These are phyloP conservation scores for Pulicaria dysenterica DNA, from an alignment of 129 eudicot genomes.

Conservation along the genomic window DNA sequence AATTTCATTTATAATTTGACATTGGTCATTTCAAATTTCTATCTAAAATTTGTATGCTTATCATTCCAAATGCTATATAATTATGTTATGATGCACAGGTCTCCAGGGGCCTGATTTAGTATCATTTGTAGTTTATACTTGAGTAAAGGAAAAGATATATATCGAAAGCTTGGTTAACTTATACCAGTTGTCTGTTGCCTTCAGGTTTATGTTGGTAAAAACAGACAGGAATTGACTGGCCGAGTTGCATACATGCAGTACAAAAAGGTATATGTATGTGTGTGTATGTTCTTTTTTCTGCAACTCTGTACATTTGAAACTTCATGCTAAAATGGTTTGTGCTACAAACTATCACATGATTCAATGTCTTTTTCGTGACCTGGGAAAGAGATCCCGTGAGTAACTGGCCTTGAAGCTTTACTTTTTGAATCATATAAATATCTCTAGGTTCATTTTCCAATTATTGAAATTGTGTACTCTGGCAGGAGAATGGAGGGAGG, in stretches of 20 bases:
- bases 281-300: neutral
- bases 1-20: neutral
- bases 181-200: constrained; percentile 14
- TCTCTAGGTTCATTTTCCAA: neutral
- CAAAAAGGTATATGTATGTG: constrained; percentile 56
- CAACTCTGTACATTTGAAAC: neutral
- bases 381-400: too few species aligned
- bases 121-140: neutral
- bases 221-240: constrained; percentile 81
- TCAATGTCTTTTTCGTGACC: neutral
- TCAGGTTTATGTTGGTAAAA: constrained; percentile 75
- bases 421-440: too few species aligned
- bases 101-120: neutral
- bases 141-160: neutral
- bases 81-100: constrained; percentile 1
- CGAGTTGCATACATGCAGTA: constrained; percentile 70
- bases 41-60: neutral
- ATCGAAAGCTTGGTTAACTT: constrained; percentile 1
- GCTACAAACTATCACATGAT: neutral
- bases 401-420: too few species aligned
- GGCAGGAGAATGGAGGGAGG: constrained; percentile 62
- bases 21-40: too few species aligned
- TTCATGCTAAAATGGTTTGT: neutral
- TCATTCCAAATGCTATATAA: neutral
- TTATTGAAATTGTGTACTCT: constrained; percentile 10